Conservation (phyloP, 2,329 filamentous ascomycete species). For the Monilinia fructicola region DNA sequence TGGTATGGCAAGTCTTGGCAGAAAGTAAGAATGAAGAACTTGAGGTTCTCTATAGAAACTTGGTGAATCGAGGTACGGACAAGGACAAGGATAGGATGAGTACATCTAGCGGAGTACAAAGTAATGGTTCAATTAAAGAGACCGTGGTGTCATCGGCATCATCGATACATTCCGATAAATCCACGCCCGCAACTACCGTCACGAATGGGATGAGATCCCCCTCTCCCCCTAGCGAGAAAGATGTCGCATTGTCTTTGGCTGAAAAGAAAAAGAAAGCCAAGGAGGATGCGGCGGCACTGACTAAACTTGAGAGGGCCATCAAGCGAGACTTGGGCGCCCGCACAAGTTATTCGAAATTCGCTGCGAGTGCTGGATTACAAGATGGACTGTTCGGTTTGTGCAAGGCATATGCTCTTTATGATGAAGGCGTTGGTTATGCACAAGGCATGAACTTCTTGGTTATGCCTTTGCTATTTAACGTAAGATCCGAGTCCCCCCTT, state of each 20-base stretch:
- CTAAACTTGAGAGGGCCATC: conserved; percentile 88
- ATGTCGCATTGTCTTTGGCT: conserved; percentile 56
- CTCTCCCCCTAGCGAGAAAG: conserved; percentile 60
- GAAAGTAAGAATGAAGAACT: conserved; percentile 93
- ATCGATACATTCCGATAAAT: conserved; percentile 77
- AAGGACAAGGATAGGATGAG: conserved; percentile 67
- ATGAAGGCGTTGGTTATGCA: conserved; percentile 92
- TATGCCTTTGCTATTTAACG: conserved; percentile 94
- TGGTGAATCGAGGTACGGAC: conserved; percentile 76
- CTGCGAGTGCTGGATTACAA: conserved; percentile 85
- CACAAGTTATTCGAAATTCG: conserved; percentile 96
- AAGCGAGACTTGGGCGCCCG: conserved; percentile 85
- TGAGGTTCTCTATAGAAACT: conserved; percentile 80
- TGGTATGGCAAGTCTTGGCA: conserved; percentile 96
- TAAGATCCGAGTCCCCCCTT: conserved; percentile 47
- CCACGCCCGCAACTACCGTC: conserved; percentile 57
- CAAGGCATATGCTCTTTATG: conserved; percentile 95
- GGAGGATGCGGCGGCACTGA: conserved; percentile 69
- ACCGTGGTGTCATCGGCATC: conserved; percentile 75
- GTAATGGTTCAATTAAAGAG: conserved; percentile 57
- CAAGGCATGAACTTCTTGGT: conserved; percentile 99
- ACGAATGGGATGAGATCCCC: conserved; percentile 55
- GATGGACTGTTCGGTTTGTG: conserved; percentile 93
- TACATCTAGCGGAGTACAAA: conserved; percentile 40
- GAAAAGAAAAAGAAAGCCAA: conserved; percentile 77